Evolutionary conservation across 805 yeast species (phyloP).

Genomic region (Myxozyma lipomycoides): DNA sequence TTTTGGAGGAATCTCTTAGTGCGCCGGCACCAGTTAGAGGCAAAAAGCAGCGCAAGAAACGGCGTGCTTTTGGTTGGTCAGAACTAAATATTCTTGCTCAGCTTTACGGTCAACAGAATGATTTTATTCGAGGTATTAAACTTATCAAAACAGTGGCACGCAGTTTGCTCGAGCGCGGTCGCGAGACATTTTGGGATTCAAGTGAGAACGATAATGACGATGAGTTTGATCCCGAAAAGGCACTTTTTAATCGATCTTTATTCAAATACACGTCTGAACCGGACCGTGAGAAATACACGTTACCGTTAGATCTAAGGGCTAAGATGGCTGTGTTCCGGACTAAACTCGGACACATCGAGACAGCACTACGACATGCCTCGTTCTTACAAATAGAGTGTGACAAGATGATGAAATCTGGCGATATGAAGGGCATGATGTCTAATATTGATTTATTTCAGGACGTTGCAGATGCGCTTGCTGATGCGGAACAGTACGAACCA

Average conservation of each 20-base stretch:
- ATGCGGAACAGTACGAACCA: constrained; percentile 63
- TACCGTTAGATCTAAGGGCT: constrained; percentile 85
- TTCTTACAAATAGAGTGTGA: constrained; percentile 16
- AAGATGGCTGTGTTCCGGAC: constrained; percentile 75
- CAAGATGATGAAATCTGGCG: constrained; percentile 24
- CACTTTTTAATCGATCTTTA: constrained; percentile 25
- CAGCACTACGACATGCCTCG: constrained; percentile 66
- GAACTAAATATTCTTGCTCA: constrained; percentile 82
- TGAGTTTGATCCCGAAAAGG: constrained; percentile 11
- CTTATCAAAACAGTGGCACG: constrained; percentile 68
- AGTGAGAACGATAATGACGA: constrained; percentile 62
- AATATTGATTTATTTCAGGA: constrained; percentile 69
- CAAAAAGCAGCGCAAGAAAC: constrained; percentile 57
- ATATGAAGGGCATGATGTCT: constrained; percentile 51
- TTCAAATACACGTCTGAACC: neutral
- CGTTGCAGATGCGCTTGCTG: constrained; percentile 71
- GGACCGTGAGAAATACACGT: constrained; percentile 36
- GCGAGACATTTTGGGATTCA: constrained; percentile 65
- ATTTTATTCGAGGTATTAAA: constrained; percentile 60
- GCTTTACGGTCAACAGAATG: constrained; percentile 63
- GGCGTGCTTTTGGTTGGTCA: constrained; percentile 70
- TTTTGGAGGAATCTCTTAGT: constrained; percentile 20
- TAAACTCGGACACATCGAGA: constrained; percentile 56
- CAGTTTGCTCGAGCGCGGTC: constrained; percentile 71
- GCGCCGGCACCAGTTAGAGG: constrained; percentile 8